Conservation (phyloP, 106 monocot species). For the Dendrobium catenatum region DNA sequence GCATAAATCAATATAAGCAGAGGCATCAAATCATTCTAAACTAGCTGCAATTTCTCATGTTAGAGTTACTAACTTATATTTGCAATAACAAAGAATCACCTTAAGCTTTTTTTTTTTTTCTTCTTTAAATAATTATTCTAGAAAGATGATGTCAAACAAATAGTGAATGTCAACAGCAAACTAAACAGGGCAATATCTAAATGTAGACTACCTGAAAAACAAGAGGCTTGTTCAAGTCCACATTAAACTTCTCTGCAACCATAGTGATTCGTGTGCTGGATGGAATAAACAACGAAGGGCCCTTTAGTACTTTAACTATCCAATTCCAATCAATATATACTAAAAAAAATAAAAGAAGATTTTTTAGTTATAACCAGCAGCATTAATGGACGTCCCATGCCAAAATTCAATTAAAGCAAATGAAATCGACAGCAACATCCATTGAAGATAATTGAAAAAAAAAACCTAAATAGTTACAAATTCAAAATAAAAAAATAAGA, state of each 20-base stretch:
- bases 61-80: neutral
- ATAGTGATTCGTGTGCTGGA: constrained; percentile 20
- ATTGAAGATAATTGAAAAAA: too few relatives aligned
- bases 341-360: neutral
- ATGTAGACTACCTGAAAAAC: constrained; percentile 59
- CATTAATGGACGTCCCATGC: neutral
- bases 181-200: neutral
- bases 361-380: neutral
- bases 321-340: neutral
- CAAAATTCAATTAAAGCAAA: neutral
- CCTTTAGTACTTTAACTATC: neutral
- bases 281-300: neutral
- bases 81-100: neutral
- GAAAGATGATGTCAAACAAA: neutral
- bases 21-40: neutral
- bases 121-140: neutral
- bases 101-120: neutral
- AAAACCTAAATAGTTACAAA: too few relatives aligned
- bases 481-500: too few relatives aligned
- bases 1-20: neutral
- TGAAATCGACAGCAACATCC: too few relatives aligned
- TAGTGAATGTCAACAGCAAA: neutral
- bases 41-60: neutral
- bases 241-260: constrained; percentile 60
- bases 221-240: constrained; percentile 74